phyloP scores from a whole-genome alignment of 306 rosid species.

The Spatholobus suberectus region DNA sequence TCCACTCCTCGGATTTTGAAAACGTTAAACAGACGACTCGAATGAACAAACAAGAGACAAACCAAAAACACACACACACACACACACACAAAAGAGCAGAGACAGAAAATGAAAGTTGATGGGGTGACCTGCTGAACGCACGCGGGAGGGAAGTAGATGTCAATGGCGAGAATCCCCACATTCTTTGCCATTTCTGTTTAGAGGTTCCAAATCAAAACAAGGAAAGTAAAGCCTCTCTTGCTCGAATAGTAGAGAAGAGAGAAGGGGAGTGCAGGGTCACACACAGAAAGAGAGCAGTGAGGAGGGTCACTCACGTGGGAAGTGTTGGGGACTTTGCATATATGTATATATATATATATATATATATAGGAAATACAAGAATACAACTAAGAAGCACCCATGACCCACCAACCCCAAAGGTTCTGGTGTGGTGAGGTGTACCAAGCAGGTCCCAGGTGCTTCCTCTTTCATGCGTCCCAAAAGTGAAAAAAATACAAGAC shows the following conservation, averaged over 20 bases:
- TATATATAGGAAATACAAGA: not conserved
- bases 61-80: too few relatives aligned
- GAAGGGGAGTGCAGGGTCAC: not conserved
- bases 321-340: not conserved
- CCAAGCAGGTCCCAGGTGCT: not conserved
- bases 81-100: too few relatives aligned
- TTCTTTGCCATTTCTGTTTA: constrained; percentile 68
- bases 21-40: not conserved
- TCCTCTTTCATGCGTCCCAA: not conserved
- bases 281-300: not conserved
- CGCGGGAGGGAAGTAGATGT: constrained; percentile 91
- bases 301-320: constrained; percentile 46
- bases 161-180: constrained; percentile 94
- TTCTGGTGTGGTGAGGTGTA: not conserved
- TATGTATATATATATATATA: constrained; percentile 19
- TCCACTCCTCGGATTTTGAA: not conserved
- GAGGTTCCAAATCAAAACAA: constrained; percentile 4
- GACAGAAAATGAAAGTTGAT: not conserved
- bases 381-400: not conserved
- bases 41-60: not conserved
- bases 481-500: too few relatives aligned
- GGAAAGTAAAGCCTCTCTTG: not conserved
- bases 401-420: constrained; percentile 6
- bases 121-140: constrained; percentile 80
- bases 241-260: not conserved